Evolutionary conservation across 2,329 filamentous ascomycete genomes (phyloP).

Genomic region (Lecanicillium sp.): DNA sequence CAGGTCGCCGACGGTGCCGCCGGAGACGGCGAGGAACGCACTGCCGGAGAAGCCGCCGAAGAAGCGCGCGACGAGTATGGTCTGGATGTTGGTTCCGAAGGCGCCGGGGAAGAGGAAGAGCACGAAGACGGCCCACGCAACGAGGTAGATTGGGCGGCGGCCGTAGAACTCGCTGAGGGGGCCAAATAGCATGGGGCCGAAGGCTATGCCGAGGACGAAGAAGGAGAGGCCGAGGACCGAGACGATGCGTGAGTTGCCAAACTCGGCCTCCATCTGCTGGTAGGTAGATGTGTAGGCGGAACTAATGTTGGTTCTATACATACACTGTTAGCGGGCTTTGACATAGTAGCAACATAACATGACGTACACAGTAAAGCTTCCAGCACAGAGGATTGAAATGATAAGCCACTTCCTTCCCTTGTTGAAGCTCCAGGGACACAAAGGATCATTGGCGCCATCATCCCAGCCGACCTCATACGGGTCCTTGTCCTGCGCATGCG

Average conservation of each 20-base stretch:
- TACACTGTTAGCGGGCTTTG: conserved; percentile 8
- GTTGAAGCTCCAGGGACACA: conserved; percentile 66
- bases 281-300: conserved; percentile 90
- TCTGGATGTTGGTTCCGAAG: conserved; percentile 73
- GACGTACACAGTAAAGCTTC: conserved; percentile 78
- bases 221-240: conserved; percentile 75
- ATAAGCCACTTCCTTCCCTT: conserved; percentile 71
- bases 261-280: conserved; percentile 66
- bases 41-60: conserved; percentile 67
- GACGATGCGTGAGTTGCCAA: conserved; percentile 62
- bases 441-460: conserved; percentile 61
- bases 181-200: conserved; percentile 57
- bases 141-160: conserved; percentile 71
- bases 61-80: conserved; percentile 72
- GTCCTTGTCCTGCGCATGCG: conserved; percentile 29
- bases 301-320: conserved; percentile 67
- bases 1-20: conserved; percentile 78
- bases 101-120: conserved; percentile 79
- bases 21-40: conserved; percentile 67
- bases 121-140: conserved; percentile 66
- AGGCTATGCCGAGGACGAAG: conserved; percentile 70
- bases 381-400: conserved; percentile 64
- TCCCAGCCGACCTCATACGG: conserved; percentile 71
- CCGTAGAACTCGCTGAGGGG: conserved; percentile 75
- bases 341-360: background rate